A percentile compares a stretch with the other conserved stretches of the same genome.
Evolutionary conservation across 176 grass and related monocot species (phyloP).

Genomic region (Rhynchospora pubera): DNA sequence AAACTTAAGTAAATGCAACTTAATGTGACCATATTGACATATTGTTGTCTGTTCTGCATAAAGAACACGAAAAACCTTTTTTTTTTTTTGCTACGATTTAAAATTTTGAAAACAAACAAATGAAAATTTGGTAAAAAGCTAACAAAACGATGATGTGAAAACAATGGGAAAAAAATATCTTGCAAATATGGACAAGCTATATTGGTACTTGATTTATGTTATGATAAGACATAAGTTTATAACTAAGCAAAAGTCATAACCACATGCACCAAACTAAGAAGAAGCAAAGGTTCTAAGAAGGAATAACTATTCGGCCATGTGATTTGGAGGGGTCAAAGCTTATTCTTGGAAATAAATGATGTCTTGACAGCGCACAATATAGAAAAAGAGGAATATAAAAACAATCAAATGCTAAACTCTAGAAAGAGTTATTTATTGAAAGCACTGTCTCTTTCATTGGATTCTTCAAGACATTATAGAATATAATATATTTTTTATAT

Average conservation of each 20-base stretch:
- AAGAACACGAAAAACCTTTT: not conserved
- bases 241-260: not conserved
- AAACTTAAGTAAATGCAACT: not conserved
- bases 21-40: not conserved
- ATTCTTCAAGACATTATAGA: not conserved
- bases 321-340: constrained; percentile 8
- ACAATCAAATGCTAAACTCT: not conserved
- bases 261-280: constrained; percentile 17
- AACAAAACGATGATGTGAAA: not conserved
- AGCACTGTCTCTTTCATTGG: constrained; percentile 22
- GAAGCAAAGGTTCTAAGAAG: not conserved
- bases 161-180: not conserved
- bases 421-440: not conserved
- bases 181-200: not conserved
- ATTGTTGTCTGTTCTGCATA: not conserved
- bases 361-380: not conserved
- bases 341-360: constrained; percentile 16
- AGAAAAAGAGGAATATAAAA: not conserved
- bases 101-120: not conserved
- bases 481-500: not conserved
- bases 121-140: not conserved
- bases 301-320: constrained; percentile 14
- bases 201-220: not conserved
- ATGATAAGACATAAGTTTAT: not conserved
- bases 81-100: not conserved